phyloP scores from a whole-genome alignment of 768 basidiomycete genomes.

The Naganishia onofrii region DNA sequence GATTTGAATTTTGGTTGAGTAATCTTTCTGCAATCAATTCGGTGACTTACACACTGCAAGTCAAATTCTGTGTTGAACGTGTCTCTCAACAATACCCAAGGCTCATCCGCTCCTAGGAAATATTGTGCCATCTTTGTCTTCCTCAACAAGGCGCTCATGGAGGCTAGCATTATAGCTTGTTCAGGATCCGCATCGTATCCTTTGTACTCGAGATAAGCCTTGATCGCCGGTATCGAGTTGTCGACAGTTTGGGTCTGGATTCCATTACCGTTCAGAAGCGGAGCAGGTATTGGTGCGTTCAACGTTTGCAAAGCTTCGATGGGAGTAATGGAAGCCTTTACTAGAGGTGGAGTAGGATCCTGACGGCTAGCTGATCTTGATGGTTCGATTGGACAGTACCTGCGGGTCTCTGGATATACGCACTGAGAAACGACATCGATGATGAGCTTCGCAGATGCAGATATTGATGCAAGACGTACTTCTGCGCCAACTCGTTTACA shows the following conservation, averaged over 20 bases:
- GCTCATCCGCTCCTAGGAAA: slow-evolving; percentile 2
- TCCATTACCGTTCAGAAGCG: neutral
- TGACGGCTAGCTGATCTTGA: neutral
- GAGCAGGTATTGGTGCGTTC: too few species aligned
- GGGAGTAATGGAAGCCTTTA: too few species aligned
- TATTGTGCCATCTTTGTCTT: slow-evolving; percentile 13
- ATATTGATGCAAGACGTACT: neutral
- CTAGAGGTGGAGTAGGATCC: too few species aligned
- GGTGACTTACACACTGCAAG: neutral
- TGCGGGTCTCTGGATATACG: neutral
- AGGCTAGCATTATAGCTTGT: slow-evolving; percentile 5
- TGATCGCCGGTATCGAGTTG: neutral
- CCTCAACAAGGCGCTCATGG: neutral
- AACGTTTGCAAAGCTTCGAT: too few species aligned
- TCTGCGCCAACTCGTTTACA: slow-evolving; percentile 10
- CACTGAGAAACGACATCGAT: neutral
- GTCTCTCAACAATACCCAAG: slow-evolving; percentile 3
- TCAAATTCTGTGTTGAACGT: neutral
- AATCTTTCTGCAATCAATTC: too few species aligned
- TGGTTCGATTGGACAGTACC: neutral
- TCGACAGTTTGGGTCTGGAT: neutral
- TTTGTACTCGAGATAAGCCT: slow-evolving; percentile 7
- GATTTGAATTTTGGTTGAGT: neutral
- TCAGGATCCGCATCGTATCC: neutral
- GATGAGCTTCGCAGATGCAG: too few species aligned